Evolutionary conservation across 106 monocot species (phyloP), one percentile per base, ranked within the genome.

Genomic region (Dioscorea dumetorum): DNA sequence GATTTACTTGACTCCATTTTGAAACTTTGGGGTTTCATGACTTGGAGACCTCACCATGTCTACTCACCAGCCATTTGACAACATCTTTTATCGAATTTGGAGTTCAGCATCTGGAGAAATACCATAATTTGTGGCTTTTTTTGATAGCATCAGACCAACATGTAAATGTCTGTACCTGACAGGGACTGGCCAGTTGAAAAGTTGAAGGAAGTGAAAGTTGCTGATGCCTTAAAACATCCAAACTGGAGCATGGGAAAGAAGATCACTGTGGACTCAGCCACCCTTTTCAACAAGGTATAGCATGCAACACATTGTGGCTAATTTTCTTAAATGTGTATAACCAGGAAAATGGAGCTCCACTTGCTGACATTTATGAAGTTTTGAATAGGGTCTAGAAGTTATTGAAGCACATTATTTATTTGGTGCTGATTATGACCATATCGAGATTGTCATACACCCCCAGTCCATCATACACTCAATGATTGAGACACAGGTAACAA

Each of bases 401-500:
- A 97, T 97, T 64, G 95, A 97, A 80, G 95, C 95, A 23, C 95
- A 97, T 65, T 97, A 97, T 79, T 71, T 97, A 28, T 97, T 80
- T 80, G 95, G 95, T 50, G 95, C 88, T 61, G 88, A 86, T 17
- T 97, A 97, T 68, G 91, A 97, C 66, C 15, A 88, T 22, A 83
- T 97, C 71, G 95, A 97, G 34, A 97, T 97, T 63, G 81, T 91
- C 49, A 92, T 97, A 66, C 95, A 97, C 70, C 91, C 95, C 20
- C 91, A 97, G 51, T 97, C 95, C 8, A 92, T 97, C 69, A 97
- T 97, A 76, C 95, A 97, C 73, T 97, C 95, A n/a, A 97, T 97
- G 95, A 59, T 97, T 48, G 95, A 97, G 72, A 97, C 95, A 68
- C 88, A 97, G 88, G 95, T 97, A 16, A 63, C 24, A 67, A 23